These are phyloP conservation scores for Venturia effusa DNA, from an alignment of 2,329 filamentous ascomycete genomes.

Conservation along the genomic window DNA sequence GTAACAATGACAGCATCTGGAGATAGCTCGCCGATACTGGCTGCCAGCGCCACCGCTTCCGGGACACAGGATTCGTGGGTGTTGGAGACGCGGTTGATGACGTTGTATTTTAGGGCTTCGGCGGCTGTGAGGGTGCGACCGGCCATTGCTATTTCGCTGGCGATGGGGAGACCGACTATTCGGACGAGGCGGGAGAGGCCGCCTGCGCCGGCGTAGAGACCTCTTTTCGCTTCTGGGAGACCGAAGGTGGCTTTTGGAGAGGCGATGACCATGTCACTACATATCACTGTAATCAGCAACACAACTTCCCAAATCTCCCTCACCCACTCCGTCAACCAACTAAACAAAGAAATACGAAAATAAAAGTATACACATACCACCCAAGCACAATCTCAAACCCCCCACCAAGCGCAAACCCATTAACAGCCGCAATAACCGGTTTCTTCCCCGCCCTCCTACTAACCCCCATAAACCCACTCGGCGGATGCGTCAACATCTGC, in stretches of 20 bases:
- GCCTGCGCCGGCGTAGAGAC: slow-evolving; percentile 43
- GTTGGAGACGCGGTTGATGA: slow-evolving; percentile 29
- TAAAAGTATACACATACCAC: slow-evolving; percentile 39
- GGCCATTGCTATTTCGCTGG: slow-evolving; percentile 40
- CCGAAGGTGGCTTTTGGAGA: slow-evolving; percentile 41
- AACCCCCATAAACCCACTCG: slow-evolving; percentile 44
- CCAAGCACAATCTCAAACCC: slow-evolving; percentile 47
- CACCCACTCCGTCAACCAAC: not conserved
- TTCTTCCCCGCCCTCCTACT: slow-evolving; percentile 48
- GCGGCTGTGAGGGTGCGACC: slow-evolving; percentile 35
- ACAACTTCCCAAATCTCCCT: slow-evolving; percentile 11
- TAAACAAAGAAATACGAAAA: not conserved
- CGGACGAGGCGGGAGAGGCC: slow-evolving; percentile 41
- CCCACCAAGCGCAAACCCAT: slow-evolving; percentile 46
- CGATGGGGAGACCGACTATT: slow-evolving; percentile 37
- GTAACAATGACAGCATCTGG: slow-evolving; percentile 32
- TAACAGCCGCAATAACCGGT: slow-evolving; percentile 49
- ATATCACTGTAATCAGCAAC: not conserved
- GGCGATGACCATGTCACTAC: slow-evolving; percentile 42
- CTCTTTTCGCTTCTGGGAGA: slow-evolving; percentile 43
- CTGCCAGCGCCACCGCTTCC: slow-evolving; percentile 27
- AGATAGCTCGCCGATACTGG: slow-evolving; percentile 24
- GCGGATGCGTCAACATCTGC: slow-evolving; percentile 21
- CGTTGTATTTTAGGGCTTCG: slow-evolving; percentile 32
- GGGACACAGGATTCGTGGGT: slow-evolving; percentile 24